Conservation (phyloP, 164 flowering plant genomes). For the Vitis cinerea region DNA sequence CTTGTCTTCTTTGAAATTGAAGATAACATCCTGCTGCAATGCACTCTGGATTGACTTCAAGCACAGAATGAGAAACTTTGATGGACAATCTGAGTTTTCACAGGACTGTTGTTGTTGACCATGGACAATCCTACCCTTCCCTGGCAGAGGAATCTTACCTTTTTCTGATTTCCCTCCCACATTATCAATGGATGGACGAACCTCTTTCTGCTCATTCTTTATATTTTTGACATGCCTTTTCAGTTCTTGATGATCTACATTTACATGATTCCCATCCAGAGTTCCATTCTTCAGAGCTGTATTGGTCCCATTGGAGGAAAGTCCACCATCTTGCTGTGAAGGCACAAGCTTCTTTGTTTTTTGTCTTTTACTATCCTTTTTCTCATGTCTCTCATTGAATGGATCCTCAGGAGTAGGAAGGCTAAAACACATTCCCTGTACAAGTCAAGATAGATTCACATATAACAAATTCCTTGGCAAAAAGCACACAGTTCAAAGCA, state of each 20-base stretch:
- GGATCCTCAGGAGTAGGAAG: conserved; percentile 94
- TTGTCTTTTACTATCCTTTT: conserved; percentile 21
- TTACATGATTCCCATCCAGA: conserved; percentile 1
- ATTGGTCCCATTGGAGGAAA: conserved; percentile 13
- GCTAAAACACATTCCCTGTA: conserved; percentile 94
- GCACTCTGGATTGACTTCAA: conserved; percentile 67
- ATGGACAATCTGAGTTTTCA: conserved; percentile 40
- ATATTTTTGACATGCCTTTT: conserved; percentile 6
- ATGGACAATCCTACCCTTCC: conserved; percentile 5
- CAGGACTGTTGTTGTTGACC: conserved; percentile 10
- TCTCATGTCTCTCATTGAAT: conserved; percentile 68
- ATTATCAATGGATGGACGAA: not conserved
- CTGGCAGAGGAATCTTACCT: conserved; percentile 3
- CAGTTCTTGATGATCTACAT: conserved; percentile 11
- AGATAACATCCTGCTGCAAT: conserved; percentile 31
- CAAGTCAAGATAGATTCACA: not conserved
- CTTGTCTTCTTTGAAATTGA: conserved; percentile 24
- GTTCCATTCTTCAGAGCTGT: conserved; percentile 10
- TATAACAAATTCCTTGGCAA: not conserved
- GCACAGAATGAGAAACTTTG: conserved; percentile 72
- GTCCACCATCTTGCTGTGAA: conserved; percentile 15
- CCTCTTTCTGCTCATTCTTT: conserved; percentile 10
- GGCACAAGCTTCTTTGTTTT: conserved; percentile 20
- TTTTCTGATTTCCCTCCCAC: conserved; percentile 17
- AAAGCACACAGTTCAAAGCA: not conserved